Evolutionary conservation across 2,329 filamentous ascomycete species (phyloP).

Genomic region (Aciculosporium take): DNA sequence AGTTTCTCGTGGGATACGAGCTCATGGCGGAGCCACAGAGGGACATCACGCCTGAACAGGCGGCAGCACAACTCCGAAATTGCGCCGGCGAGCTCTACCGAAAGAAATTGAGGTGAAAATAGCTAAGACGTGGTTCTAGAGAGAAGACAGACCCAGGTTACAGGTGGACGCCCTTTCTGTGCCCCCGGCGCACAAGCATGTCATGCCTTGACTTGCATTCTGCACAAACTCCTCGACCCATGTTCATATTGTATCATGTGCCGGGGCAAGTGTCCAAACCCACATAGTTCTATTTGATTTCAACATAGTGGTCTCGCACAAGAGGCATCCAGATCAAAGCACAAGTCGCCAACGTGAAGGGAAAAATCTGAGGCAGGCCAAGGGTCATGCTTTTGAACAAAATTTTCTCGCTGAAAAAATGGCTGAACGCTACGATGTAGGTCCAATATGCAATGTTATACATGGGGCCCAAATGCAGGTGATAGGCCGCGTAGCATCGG

Average conservation of each 20-base stretch:
- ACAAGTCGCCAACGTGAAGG: constrained; percentile 35
- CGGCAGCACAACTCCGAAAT: constrained; percentile 58
- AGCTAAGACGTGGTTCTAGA: not conserved
- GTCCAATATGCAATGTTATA: constrained; percentile 76
- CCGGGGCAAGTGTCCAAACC: not conserved
- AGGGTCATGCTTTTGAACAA: constrained; percentile 63
- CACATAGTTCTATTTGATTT: constrained; percentile 17
- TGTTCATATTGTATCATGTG: not conserved
- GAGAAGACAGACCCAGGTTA: no score
- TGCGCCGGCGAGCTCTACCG: constrained; percentile 78
- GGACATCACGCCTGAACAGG: constrained; percentile 95
- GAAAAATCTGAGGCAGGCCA: constrained; percentile 40
- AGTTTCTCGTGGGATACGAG: constrained; percentile 94
- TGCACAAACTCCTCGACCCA: not conserved
- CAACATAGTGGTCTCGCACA: constrained; percentile 59
- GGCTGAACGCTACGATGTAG: constrained; percentile 61
- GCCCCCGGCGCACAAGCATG: not conserved
- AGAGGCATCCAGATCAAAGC: constrained; percentile 46
- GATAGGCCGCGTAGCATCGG: constrained; percentile 70
- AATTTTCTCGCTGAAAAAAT: constrained; percentile 71
- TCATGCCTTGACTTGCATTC: not conserved
- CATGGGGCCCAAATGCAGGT: constrained; percentile 55
- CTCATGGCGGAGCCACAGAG: constrained; percentile 95
- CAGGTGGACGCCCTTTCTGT: not conserved
- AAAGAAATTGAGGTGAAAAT: constrained; percentile 27